These are phyloP conservation scores for Erodium chrysanthum DNA, from an alignment of 441 rosid species.

Conservation along the genomic window DNA sequence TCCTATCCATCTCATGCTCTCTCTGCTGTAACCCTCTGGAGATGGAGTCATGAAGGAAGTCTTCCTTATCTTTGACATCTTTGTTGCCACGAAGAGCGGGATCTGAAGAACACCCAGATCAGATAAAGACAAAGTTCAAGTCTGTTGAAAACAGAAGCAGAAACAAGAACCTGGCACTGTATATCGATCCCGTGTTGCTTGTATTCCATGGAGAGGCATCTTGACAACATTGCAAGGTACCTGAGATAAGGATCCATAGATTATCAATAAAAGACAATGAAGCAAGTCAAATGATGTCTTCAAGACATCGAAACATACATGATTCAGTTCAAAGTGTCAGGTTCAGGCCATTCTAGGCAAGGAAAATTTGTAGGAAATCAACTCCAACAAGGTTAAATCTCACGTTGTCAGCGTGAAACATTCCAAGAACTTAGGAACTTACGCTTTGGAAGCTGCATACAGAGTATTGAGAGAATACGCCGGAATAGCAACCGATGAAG, in stretches of 20 bases:
- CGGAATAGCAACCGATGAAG: constrained; percentile 9
- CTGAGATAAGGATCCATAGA: constrained; percentile 8
- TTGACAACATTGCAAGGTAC: constrained; percentile 26
- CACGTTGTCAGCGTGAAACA: background rate
- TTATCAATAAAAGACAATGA: too few species aligned
- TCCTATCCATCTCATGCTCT: constrained; percentile 21
- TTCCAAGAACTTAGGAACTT: background rate
- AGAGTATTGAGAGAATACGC: constrained; percentile 17
- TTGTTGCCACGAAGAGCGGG: constrained; percentile 23
- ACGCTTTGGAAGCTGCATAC: constrained; percentile 30
- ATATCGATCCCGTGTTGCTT: constrained; percentile 24
- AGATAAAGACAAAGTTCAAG: too few species aligned
- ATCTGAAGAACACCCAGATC: constrained; percentile 8
- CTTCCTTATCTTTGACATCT: constrained; percentile 20
- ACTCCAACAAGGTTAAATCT: background rate
- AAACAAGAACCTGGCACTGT: constrained; percentile 27
- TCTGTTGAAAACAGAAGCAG: too few species aligned
- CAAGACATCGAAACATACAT: too few species aligned
- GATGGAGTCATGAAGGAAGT: constrained; percentile 16
- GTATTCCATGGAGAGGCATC: constrained; percentile 24
- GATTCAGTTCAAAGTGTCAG: too few species aligned
- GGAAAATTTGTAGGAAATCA: background rate
- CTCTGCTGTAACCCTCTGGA: constrained; percentile 17
- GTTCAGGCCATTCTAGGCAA: too few species aligned
- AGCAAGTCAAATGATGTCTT: too few species aligned